Evolutionary conservation across 352 stramenopile species (phyloP).

Genomic region (Globisporangium orthogonon): DNA sequence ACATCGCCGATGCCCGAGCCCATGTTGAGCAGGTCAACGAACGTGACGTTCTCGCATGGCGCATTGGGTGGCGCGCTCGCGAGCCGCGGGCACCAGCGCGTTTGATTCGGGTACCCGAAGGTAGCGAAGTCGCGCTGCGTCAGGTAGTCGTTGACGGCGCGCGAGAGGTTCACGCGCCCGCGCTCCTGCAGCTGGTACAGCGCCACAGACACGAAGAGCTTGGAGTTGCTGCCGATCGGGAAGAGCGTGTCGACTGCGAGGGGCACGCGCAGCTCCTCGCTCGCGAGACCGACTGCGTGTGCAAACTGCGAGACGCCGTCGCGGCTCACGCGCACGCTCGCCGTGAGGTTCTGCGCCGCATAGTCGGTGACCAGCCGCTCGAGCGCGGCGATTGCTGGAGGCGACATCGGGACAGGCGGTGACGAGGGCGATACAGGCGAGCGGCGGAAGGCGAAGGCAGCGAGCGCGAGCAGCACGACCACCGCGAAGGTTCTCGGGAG

Average conservation of each 20-base stretch:
- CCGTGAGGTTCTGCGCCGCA: conserved; percentile 25
- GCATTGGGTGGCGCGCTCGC: background rate
- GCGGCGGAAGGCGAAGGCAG: background rate
- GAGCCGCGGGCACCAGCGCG: conserved; percentile 38
- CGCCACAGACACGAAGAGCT: conserved; percentile 42
- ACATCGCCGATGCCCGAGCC: conserved; percentile 33
- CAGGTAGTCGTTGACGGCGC: conserved; percentile 29
- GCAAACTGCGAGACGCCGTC: conserved; percentile 39
- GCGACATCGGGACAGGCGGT: too few relatives aligned
- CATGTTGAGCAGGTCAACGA: conserved; percentile 54
- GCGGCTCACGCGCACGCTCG: conserved; percentile 31
- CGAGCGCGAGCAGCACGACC: background rate
- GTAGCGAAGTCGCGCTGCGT: conserved; percentile 26
- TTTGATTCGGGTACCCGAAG: conserved; percentile 39
- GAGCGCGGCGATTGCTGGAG: background rate
- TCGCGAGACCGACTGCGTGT: conserved; percentile 28
- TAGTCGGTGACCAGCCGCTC: background rate
- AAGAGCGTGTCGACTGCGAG: conserved; percentile 42
- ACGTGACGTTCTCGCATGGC: conserved; percentile 44
- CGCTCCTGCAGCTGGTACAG: conserved; percentile 56
- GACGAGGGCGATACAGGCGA: background rate
- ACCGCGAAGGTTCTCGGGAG: background rate
- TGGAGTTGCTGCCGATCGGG: conserved; percentile 47
- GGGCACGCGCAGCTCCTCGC: conserved; percentile 29
- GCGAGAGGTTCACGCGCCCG: conserved; percentile 24